Evolutionary conservation across 2,329 filamentous ascomycete species (phyloP).

Genomic region (Calonectria pteridis): DNA sequence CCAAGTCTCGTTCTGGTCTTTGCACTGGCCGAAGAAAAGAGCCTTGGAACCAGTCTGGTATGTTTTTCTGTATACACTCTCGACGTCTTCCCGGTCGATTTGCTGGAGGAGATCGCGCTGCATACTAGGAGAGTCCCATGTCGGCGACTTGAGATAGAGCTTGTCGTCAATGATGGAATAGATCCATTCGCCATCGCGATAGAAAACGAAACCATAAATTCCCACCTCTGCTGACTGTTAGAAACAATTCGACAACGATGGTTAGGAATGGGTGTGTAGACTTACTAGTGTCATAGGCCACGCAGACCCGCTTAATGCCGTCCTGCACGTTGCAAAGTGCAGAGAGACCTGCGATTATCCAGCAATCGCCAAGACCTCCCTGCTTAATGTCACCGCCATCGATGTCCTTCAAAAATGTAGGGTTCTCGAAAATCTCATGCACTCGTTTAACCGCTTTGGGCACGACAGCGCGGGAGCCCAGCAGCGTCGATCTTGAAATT

Average conservation of each 20-base stretch:
- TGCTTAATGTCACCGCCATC: conserved; percentile 83
- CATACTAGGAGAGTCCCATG: conserved; percentile 83
- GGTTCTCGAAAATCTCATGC: conserved; percentile 81
- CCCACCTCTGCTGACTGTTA: conserved; percentile 65
- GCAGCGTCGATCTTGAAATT: conserved; percentile 57
- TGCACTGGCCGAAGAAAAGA: conserved; percentile 82
- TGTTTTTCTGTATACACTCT: conserved; percentile 76
- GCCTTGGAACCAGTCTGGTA: conserved; percentile 83
- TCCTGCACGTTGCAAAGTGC: conserved; percentile 80
- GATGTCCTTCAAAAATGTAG: conserved; percentile 75
- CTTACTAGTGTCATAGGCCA: conserved; percentile 75
- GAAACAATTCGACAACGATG: neutral
- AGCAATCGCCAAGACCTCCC: conserved; percentile 83
- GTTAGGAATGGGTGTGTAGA: conserved; percentile 20
- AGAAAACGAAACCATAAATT: conserved; percentile 92
- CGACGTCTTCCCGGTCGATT: conserved; percentile 79
- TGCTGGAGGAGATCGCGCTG: conserved; percentile 81
- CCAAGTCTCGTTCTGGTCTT: conserved; percentile 85
- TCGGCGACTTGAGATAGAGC: conserved; percentile 84
- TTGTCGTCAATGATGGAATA: conserved; percentile 94
- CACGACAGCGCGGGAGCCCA: conserved; percentile 61
- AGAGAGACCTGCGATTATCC: conserved; percentile 83
- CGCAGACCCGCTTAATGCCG: conserved; percentile 79
- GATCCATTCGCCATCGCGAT: conserved; percentile 90
- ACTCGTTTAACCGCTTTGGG: conserved; percentile 83